A percentile compares a stretch with the other conserved stretches of the same genome.
These are phyloP conservation scores for Suillus lakei DNA, from an alignment of 768 basidiomycete genomes.

Conservation along the genomic window DNA sequence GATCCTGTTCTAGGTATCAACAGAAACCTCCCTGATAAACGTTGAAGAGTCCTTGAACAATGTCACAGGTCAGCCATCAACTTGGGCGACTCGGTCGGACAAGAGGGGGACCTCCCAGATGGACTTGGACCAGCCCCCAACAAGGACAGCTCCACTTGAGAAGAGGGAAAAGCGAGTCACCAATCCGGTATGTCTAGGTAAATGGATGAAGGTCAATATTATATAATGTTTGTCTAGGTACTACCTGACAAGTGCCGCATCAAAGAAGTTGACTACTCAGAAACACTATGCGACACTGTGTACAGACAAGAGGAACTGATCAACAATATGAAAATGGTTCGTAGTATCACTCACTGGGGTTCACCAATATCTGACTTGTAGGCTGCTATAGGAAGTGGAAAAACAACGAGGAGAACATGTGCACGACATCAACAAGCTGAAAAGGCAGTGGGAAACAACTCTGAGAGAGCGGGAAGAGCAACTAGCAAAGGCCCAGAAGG, in stretches of 20 bases:
- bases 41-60: too few relatives aligned
- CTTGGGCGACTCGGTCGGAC: too few relatives aligned
- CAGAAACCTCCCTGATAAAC: too few relatives aligned
- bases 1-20: neutral
- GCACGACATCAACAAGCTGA: neutral
- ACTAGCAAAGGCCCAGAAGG: too few relatives aligned
- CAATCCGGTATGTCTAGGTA: neutral
- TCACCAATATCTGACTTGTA: neutral
- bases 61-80: too few relatives aligned
- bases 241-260: neutral
- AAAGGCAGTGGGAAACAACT: neutral
- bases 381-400: neutral
- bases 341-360: neutral
- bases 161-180: neutral
- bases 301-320: neutral
- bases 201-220: neutral
- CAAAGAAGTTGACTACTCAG: conserved; percentile 11
- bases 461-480: too few relatives aligned
- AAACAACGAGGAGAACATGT: neutral
- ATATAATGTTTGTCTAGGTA: neutral
- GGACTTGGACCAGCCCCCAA: neutral
- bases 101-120: neutral
- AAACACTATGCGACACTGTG: neutral
- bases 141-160: neutral
- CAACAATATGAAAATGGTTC: neutral